These are phyloP conservation scores for Desmodesmus armatus DNA, from an alignment of 139 green algal species.

Conservation along the genomic window DNA sequence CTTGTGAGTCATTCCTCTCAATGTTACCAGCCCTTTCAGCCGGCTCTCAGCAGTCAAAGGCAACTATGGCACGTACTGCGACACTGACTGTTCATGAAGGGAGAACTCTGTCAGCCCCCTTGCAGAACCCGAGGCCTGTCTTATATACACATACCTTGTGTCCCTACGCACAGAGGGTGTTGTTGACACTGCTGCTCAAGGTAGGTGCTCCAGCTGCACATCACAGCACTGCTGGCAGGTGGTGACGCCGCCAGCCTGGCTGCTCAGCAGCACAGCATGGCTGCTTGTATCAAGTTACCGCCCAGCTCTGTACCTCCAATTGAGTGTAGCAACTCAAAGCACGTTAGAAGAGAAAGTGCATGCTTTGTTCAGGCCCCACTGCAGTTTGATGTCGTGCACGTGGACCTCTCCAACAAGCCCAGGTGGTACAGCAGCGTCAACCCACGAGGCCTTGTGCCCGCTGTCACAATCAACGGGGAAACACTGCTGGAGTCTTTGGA, in stretches of 20 bases:
- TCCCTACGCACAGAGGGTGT: slow-evolving; percentile 74
- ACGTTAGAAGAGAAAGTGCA: background rate
- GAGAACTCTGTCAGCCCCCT: background rate
- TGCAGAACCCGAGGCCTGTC: slow-evolving; percentile 29
- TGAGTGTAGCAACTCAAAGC: background rate
- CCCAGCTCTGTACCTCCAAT: background rate
- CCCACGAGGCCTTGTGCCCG: slow-evolving; percentile 66
- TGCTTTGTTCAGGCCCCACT: slow-evolving; percentile 26
- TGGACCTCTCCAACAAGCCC: slow-evolving; percentile 74
- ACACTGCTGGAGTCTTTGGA: slow-evolving; percentile 56
- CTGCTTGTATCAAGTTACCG: no score
- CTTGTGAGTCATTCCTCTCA: no score
- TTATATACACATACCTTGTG: slow-evolving; percentile 76
- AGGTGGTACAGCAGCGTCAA: slow-evolving; percentile 62
- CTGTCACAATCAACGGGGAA: slow-evolving; percentile 45
- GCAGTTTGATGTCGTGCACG: slow-evolving; percentile 65
- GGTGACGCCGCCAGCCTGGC: background rate
- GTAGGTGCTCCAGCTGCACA: background rate
- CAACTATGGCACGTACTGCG: no score
- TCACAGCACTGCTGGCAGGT: background rate
- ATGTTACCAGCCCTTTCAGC: no score
- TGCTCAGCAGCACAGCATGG: background rate
- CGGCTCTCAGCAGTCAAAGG: no score
- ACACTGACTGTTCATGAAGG: slow-evolving; percentile 32
- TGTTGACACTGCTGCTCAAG: slow-evolving; percentile 70